Base-by-base conservation (phyloP, 768 basidiomycete genomes). In the Rubroboletus pulcherrimus region DNA sequence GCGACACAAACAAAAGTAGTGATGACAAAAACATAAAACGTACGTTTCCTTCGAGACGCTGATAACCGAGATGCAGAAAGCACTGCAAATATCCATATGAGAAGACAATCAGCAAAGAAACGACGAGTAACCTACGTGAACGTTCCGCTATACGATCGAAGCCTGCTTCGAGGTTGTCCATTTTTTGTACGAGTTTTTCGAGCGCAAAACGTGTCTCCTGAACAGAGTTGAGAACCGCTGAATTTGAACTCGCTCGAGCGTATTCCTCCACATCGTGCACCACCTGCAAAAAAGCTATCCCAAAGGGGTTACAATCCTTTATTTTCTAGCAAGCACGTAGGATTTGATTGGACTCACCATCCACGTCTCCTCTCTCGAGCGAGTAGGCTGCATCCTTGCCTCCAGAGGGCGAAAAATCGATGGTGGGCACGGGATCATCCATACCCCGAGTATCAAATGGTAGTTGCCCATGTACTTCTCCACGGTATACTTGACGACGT, bases 81-180 rank as follows among this genome's bases (percentile, higher is more conserved):
- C 35, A 93, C 91, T 92, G 50, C 31, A 52, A 54, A 30, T 39
- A 17, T 49, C 34, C 56, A 55, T n/a, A 57, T 58, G 38, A 49
- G 14, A 47, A 54, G 19, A 41, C 9, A 2, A 38, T 35, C 5
- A 21, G 3, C 4, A 5, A 31, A 31, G 5, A 14, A 24, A 24
- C 4, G n/a, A 43, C 1, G 29, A 17, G 6, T 0, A 57, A 62
- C 90, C 53, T 67, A 93, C 93, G 70, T 56, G 90, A 91, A 45
- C 88, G 82, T 67, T 94, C 91, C 4, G 90, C 88, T 62, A 95
- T 87, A 59, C 84, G 81, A 62, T 95, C 93, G 64, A 97, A 94
- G 2, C 87, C 87, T 0, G 81, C 69, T 67, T 91, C 87, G 12
- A 95, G 75, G 26, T 76, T 78, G 56, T 96, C 91, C 84, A 97